Conservation (phyloP, 2,329 filamentous ascomycete species). For the Colletotrichum godetiae region DNA sequence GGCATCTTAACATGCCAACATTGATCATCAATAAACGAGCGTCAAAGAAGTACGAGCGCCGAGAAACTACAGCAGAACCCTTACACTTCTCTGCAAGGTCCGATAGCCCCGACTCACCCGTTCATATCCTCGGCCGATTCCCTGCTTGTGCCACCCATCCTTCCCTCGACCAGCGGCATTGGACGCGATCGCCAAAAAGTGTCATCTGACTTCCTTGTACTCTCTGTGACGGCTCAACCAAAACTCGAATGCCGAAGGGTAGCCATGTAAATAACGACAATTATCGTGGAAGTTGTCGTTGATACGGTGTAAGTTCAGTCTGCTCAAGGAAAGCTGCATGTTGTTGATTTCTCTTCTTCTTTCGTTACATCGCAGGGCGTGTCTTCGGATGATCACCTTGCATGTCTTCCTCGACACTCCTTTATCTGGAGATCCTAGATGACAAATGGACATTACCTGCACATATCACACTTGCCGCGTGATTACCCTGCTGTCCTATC, state of each 20-base stretch:
- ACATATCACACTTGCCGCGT: constrained; percentile 6
- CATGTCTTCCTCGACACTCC: neutral
- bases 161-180: neutral
- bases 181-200: neutral
- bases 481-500: neutral
- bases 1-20: neutral
- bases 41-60: neutral
- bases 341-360: neutral
- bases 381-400: constrained; percentile 20
- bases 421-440: neutral
- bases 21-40: neutral
- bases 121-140: constrained; percentile 3
- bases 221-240: neutral
- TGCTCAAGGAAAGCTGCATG: neutral
- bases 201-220: constrained; percentile 32
- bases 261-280: neutral
- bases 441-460: neutral
- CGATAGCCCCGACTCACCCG: neutral
- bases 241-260: neutral
- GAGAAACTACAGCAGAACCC: neutral
- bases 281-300: neutral
- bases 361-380: constrained; percentile 19
- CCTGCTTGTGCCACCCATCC: constrained; percentile 22
- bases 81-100: neutral
- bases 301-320: neutral